Evolutionary conservation across 345 rosid species (phyloP), one percentile per base, ranked within the genome.

Genomic region (Pistacia atlantica): DNA sequence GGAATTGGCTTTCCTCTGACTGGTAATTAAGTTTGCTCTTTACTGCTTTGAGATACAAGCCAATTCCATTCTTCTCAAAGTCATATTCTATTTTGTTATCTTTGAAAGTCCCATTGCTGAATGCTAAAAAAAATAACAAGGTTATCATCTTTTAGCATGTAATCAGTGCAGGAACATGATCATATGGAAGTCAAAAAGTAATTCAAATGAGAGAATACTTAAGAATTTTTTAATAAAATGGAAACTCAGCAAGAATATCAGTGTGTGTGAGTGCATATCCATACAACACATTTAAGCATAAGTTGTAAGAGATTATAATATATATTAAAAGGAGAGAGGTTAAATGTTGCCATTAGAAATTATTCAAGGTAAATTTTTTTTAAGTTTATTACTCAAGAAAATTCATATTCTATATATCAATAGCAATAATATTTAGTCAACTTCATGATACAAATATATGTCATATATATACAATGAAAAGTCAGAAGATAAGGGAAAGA

Each of bases 1-100:
- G 98, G 99, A 55, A 86, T 96, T 73, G 99, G 99, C 54, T 93
- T 96, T 60, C 97, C 99, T 16, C 74, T 87, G 73, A 74, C 97
- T 18, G 31, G 81, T 49, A 78, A 69, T 80, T 87, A 69, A 86
- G 65, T 22, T 49, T 65, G 4, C 4, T 84, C 42, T 65, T 22
- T 56, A n/a, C 74, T 8, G 51, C 14, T 22, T 58, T 17, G 52
- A 54, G 59, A 60, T 35, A 5, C 16, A 12, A 46, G 16, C 61
- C 69, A 3, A 49, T 5, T n/a, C 37, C 25, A 20, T 46, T 20
- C 17, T 25, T 31, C 14, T 71, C 25, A 67, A 31, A 73, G 69
- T 51, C 63, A 11, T 13, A 31, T 31, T 31, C 65, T 48, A 65
- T 17, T 42, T 55, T 72, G 42, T 12, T 54, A 58, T 67, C 31